These are phyloP conservation scores for Teratosphaeria pseudoeucalypti DNA, from an alignment of 2,329 filamentous ascomycete species.

Conservation along the genomic window DNA sequence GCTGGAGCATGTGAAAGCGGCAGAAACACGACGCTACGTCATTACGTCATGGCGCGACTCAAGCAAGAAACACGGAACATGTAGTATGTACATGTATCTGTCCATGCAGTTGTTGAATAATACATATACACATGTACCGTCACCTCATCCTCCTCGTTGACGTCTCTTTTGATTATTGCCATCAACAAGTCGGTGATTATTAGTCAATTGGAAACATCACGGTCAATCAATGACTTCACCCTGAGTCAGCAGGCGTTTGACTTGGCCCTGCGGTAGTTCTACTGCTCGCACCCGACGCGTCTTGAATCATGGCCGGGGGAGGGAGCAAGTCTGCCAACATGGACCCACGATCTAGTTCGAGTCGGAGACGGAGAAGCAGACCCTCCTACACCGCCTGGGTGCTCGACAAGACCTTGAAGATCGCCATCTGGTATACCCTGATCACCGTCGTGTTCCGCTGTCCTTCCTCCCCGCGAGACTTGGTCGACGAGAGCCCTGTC, in stretches of 20 bases:
- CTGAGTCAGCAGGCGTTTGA: not conserved
- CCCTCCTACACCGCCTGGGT: conserved; percentile 1
- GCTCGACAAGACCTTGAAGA: conserved; percentile 31
- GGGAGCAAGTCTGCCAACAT: not conserved
- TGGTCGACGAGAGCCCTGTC: conserved; percentile 59
- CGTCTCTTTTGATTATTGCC: not conserved
- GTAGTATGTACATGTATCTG: not conserved
- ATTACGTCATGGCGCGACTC: not conserved
- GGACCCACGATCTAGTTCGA: not conserved
- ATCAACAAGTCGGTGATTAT: not conserved
- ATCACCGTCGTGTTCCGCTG: conserved; percentile 74
- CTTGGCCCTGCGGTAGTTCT: not conserved
- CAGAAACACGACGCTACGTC: not conserved
- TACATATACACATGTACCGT: no score
- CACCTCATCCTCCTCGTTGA: no score
- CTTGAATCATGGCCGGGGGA: not conserved
- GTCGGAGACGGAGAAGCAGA: not conserved
- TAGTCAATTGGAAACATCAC: not conserved
- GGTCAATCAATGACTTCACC: not conserved
- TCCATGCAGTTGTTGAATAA: no score
- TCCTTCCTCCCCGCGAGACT: conserved; percentile 56
- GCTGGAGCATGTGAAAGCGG: not conserved
- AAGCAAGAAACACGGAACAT: not conserved
- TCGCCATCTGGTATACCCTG: conserved; percentile 79
- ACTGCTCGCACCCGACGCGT: not conserved